Evolutionary conservation across 2,329 filamentous ascomycete genomes (phyloP), one percentile per base, ranked within the genome.

Genomic region (Didymella segeticola): DNA sequence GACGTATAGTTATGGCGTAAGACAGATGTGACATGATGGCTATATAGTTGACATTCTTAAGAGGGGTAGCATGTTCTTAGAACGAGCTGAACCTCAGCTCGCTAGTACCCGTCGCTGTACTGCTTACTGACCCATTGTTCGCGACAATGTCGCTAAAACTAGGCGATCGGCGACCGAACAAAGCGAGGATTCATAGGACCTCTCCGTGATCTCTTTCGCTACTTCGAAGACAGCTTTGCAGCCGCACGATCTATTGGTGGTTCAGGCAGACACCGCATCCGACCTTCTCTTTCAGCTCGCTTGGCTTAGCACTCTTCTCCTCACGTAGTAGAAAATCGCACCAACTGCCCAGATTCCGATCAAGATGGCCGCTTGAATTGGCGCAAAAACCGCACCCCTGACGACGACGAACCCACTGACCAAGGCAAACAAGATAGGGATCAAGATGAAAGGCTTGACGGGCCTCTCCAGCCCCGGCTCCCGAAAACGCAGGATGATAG

Each of bases 381-480:
- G 70, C 2, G 71, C 71, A 51, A 74, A 74, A 1, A 73, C 63
- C 1, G 72, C 72, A 15, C 72, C 72, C 29, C 72, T 59, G 3
- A 73, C 47, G 2, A 74, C 65, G 3, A 75, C 71, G 38, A 75
- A 75, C 1, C 69, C 70, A 59, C 84, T 86, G 4, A 87, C 85
- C 0, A 84, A 23, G 0, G 81, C 78, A 55, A 88, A 88, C 0
- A 82, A 51, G 0, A 80, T 45, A 0, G 85, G 85, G 8, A 86
- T 76, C 2, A 80, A 25, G 0, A 86, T 68, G n/a, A 78, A 73
- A 0, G 85, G 82, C 69, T 83, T 84, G 57, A 87, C 87, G 0
- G 85, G 85, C 1, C 85, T 72, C 0, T 74, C 60, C 2, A 88
- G 71, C 0, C 70, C 69, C 0, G 85, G 85, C 66, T 87, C 83